phyloP scores from a whole-genome alignment of 2,329 filamentous ascomycete species.

The Xylaria multiplex region DNA sequence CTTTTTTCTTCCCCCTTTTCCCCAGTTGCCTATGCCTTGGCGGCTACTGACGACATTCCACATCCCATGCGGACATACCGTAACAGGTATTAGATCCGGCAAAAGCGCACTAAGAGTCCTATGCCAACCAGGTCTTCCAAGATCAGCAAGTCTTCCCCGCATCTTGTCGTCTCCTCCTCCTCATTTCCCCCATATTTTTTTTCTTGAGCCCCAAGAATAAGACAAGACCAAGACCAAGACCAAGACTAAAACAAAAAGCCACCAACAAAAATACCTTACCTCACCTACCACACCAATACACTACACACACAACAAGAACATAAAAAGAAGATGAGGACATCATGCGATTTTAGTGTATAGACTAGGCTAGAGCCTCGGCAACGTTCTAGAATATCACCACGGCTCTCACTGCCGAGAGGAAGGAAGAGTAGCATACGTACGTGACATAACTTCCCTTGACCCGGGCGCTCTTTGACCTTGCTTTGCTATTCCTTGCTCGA shows the following conservation, averaged over 20 bases:
- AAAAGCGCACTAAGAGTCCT: slow-evolving; percentile 11
- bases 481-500: background rate
- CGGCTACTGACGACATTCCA: slow-evolving; percentile 18
- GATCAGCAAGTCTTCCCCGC: slow-evolving; percentile 30
- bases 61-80: slow-evolving; percentile 8
- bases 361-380: slow-evolving; percentile 12
- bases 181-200: slow-evolving; percentile 29
- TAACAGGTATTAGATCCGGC: slow-evolving; percentile 29
- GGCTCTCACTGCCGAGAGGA: background rate
- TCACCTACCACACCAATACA: too few relatives aligned
- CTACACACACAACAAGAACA: background rate
- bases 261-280: background rate
- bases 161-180: slow-evolving; percentile 17
- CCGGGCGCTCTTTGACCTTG: slow-evolving; percentile 1
- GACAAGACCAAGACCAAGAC: background rate
- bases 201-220: slow-evolving; percentile 16
- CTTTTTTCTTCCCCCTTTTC: slow-evolving; percentile 9
- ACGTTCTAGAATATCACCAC: slow-evolving; percentile 12
- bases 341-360: background rate
- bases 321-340: slow-evolving; percentile 3
- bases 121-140: background rate
- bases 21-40: slow-evolving; percentile 26
- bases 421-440: background rate
- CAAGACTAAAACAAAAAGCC: background rate
- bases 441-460: slow-evolving; percentile 15